Evolutionary conservation across 108 stramenopile genomes (phyloP), one percentile per base, ranked within the genome.

Genomic region (Nitzschia sp.): DNA sequence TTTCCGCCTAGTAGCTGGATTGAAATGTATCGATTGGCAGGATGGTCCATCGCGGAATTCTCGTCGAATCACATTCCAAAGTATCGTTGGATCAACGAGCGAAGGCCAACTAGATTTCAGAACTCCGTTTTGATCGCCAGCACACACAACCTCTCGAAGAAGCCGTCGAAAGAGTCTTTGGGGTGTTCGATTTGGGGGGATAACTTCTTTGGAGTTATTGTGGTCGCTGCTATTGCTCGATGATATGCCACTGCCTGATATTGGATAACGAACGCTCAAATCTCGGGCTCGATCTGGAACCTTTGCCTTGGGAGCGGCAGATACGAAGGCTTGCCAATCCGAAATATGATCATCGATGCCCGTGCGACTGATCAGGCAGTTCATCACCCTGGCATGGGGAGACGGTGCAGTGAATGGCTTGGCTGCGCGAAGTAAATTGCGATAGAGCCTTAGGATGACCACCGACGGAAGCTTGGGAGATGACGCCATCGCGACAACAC

Each of bases 361-460:
- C 26, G 76, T 74, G 26, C 92, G 82, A 54, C 87, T 84, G 17
- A 93, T 22, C 19, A 93, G 63, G 44, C 73, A 84, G 17, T 82
- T 63, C 31, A 85, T 64, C 25, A 77, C 69, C 13, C 57, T 26
- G 3, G 80, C 78, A 47, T 77, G 54, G 23, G 82, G 71, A 2
- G 81, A 82, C 1, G 83, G 85, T 23, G 64, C 26, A 8, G 80
- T 76, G 66, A 85, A 93, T 0, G 82, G 85, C 19, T 79, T 72
- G 45, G 80, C 66, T n/a, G 86, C 50, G 22, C 84, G 72, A 17
- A 93, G 80, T 29, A 93, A 75, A 35, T 89, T 83, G 21, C 89
- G 81, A 65, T 90, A 91, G 33, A 93, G 68, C 41, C 74, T 47
- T 8, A 57, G 36, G 19, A 53, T 35, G 27, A 73, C 50, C n/a